A percentile compares a stretch with the other conserved stretches of the same genome.
Evolutionary conservation across 148 eudicot genomes (phyloP).

Genomic region (Diospyros kaki): DNA sequence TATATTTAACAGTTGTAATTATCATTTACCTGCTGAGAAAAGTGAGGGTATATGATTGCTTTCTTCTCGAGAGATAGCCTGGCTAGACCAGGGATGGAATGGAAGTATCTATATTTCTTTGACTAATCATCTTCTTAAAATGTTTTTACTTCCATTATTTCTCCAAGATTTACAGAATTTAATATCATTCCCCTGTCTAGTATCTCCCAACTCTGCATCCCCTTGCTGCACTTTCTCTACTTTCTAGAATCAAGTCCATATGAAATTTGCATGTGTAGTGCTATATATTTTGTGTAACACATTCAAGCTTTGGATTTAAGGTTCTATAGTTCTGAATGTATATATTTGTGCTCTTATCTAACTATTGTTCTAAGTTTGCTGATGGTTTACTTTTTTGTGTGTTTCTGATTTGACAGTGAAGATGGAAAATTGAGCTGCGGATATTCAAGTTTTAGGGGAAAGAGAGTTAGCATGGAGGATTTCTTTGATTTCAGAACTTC

Average conservation of each 20-base stretch:
- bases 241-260: background rate
- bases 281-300: background rate
- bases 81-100: background rate
- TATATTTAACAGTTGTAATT: constrained; percentile 1
- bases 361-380: background rate
- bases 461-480: constrained; percentile 97
- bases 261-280: background rate
- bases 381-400: constrained; percentile 21
- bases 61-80: background rate
- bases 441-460: constrained; percentile 90
- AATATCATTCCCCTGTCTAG: background rate
- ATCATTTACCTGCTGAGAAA: background rate
- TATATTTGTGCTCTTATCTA: background rate
- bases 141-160: constrained; percentile 5
- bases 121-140: background rate
- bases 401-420: constrained; percentile 57
- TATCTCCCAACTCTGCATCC: background rate
- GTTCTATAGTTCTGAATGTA: background rate
- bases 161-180: background rate
- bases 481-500: constrained; percentile 82
- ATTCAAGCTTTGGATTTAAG: background rate
- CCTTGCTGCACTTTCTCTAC: background rate
- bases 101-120: background rate
- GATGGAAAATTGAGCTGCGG: constrained; percentile 88
- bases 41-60: background rate